Percentiles rank a stretch among this genome's conserved stretches.
Conservation (phyloP, 2,329 filamentous ascomycete species). For the Pseudocercospora vitis region DNA sequence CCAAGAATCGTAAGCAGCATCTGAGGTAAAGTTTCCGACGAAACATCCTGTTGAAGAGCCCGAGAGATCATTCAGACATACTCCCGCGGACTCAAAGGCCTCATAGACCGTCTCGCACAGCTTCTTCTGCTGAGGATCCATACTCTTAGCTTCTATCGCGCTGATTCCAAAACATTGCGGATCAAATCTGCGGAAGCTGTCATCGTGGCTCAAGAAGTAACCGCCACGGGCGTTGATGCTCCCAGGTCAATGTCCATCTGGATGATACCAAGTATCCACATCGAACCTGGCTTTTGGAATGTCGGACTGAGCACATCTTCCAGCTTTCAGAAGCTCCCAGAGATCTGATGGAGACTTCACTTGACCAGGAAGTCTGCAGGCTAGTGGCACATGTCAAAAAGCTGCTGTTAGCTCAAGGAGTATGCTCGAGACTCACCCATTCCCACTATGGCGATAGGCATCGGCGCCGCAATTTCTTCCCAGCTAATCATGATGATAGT, state of each 20-base stretch:
- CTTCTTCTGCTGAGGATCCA: constrained; percentile 9
- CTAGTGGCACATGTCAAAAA: no score
- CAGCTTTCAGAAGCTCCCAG: constrained; percentile 9
- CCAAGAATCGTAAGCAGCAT: constrained; percentile 11
- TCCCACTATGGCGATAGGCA: constrained; percentile 16
- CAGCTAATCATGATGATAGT: no score
- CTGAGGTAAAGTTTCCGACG: constrained; percentile 24
- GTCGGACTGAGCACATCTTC: neutral
- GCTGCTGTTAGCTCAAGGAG: constrained; percentile 3
- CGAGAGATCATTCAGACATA: constrained; percentile 6
- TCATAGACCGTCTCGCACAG: constrained; percentile 13
- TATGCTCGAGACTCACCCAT: constrained; percentile 15
- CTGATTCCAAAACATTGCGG: constrained; percentile 20
- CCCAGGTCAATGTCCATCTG: no score
- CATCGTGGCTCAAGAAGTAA: neutral
- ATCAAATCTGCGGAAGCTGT: constrained; percentile 10
- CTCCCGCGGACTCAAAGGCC: constrained; percentile 21
- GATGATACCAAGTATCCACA: constrained; percentile 9
- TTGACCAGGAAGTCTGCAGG: no score
- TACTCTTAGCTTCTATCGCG: neutral
- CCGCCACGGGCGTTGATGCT: constrained; percentile 11
- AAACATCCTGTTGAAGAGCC: constrained; percentile 18
- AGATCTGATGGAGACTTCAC: neutral
- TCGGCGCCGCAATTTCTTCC: no score
- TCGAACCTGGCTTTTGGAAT: neutral